Evolutionary conservation across 164 flowering plant genomes (phyloP).

Genomic region (Kingdonia uniflora): DNA sequence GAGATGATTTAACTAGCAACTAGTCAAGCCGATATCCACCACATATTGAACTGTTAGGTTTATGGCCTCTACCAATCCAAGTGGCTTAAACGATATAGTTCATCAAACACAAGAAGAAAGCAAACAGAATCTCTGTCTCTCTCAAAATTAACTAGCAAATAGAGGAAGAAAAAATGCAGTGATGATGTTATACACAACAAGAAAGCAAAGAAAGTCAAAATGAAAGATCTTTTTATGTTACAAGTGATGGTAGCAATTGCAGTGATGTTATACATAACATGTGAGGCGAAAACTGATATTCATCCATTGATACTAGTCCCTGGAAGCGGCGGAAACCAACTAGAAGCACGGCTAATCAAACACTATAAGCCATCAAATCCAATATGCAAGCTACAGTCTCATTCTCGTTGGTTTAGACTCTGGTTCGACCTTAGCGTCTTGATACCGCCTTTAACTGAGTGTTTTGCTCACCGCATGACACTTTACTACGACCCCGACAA

Average conservation of each 20-base stretch:
- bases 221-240: background rate
- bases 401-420: slow-evolving; percentile 69
- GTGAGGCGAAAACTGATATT: slow-evolving; percentile 22
- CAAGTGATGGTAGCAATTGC: slow-evolving; percentile 8
- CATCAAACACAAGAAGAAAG: no score
- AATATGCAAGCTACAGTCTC: slow-evolving; percentile 40
- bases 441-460: slow-evolving; percentile 52
- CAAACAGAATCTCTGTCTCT: no score
- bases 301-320: slow-evolving; percentile 80
- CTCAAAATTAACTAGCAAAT: no score
- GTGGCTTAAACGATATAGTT: no score
- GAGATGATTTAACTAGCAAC: no score
- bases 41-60: no score
- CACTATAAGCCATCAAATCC: slow-evolving; percentile 50
- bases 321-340: slow-evolving; percentile 81
- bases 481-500: slow-evolving; percentile 40
- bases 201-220: no score
- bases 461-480: slow-evolving; percentile 75
- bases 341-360: slow-evolving; percentile 56
- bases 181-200: no score
- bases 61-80: no score
- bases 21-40: no score
- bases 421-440: slow-evolving; percentile 76
- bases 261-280: slow-evolving; percentile 20
- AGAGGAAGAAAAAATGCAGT: no score